Base-by-base conservation (phyloP, 345 rosid species). In the Eutrema heterophyllum region DNA sequence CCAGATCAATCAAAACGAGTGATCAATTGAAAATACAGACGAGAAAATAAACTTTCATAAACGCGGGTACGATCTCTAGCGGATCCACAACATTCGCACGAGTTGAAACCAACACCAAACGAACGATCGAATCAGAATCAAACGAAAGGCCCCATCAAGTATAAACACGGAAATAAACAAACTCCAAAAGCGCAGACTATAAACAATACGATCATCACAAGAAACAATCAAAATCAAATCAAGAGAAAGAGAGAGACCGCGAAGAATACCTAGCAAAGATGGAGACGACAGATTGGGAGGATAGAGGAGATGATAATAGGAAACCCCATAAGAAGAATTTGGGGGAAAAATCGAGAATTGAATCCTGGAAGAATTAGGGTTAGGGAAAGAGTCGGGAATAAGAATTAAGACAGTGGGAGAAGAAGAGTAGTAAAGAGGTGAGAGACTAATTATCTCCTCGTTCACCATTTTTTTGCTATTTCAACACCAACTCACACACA, bases 391-490 rank as follows among this genome's bases (percentile, higher is more conserved):
- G 32, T 49, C 27, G 58, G 65, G 59, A 63, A 54, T 7, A 43
- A 63, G 71, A 67, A 21, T 48, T 13, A 58, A 75, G 60, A 50
- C 35, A 59, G 15, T 4, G 54, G 27, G 27, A 54, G 51, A 60
- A 54, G 74, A 53, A 16, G 54, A 74, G 53, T 70, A 67, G 78
- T 71, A 64, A 65, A 71, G 71, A 74, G 68, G 85, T 74, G 80
- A 84, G 82, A 73, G 76, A 79, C 81, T 84, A 64, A 81, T 83
- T 77, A 77, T 83, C 93, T 82, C 71, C 67, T 81, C 64, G 69
- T 80, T 83, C 89, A 80, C 96, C 97, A 92, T 92, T 87, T 70
- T 64, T 68, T 60, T 73, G 84, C 89, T 88, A 85, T 79, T 88
- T 79, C 87, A 86, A 91, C 89, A 76, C 90, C 91, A 76, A 68